Base-by-base conservation (phyloP, 345 rosid species). In the Rhizophora mangle region DNA sequence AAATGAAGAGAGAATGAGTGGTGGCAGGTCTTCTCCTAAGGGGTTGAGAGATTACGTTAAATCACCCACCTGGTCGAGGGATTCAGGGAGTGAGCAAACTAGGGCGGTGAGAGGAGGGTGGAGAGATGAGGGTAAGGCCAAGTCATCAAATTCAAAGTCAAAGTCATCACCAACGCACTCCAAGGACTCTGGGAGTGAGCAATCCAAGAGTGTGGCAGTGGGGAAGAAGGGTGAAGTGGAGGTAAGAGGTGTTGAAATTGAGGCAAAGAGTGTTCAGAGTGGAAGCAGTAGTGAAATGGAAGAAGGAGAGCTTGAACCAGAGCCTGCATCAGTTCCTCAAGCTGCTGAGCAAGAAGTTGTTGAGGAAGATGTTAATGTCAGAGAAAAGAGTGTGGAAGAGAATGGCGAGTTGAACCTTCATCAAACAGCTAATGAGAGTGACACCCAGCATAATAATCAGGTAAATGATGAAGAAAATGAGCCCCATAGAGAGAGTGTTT, bases 261-360 rank as follows among this genome's bases (percentile, higher is more conserved):
- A 75, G 47, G 81, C 85, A 0, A 85, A 81, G 78, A 87, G 88
- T 71, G 79, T 72, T 62, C 81, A 76, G 81, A 77, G 82, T 72
- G 84, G 88, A 47, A 76, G 86, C 65, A 80, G 84, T 47, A 91
- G 99, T 74, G 99, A 95, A 80, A 95, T 89, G 96, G 99, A 95
- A 83, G 97, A 95, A 88, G 99, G 99, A 29, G 97, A 95, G 83
- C 87, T 95, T 29, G 93, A 91, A 77, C 98, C 96, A 18, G 96
- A 88, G 58, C 67, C 71, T 49, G 82, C 71, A 65, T 53, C 31
- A 24, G 75, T 54, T 46, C 55, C 73, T 62, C 76, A 63, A 36
- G 77, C 27, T 58, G 69, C 66, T 11, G 60, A 56, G 49, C 49
- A 43, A 43, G 49, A 43, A 43, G 18, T 51, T 60, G 75, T 5